These are phyloP conservation scores for Exophiala aquamarina DNA, from an alignment of 2,329 filamentous ascomycete species.

Conservation along the genomic window DNA sequence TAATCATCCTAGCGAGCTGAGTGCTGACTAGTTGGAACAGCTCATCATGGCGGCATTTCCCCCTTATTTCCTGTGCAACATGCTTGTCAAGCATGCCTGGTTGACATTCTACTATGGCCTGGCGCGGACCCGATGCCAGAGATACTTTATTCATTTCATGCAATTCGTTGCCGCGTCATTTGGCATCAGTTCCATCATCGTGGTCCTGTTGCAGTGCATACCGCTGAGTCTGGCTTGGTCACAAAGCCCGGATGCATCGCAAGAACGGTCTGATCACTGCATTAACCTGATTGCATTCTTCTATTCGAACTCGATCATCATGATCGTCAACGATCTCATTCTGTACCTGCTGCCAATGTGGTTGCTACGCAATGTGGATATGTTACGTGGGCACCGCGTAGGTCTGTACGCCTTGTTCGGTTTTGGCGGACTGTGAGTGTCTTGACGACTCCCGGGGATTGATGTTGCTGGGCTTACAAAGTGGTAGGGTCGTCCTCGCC, in stretches of 20 bases:
- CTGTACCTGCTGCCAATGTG: constrained; percentile 22
- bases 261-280: constrained; percentile 5
- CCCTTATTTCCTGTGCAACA: constrained; percentile 25
- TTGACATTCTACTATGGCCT: constrained; percentile 25
- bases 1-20: constrained; percentile 2
- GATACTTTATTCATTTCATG: constrained; percentile 22
- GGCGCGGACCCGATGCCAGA: constrained; percentile 16
- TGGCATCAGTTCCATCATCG: constrained; percentile 21
- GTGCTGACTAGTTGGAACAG: constrained; percentile 4
- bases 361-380: constrained; percentile 21
- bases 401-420: constrained; percentile 19
- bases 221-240: constrained; percentile 15
- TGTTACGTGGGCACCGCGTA: constrained; percentile 17
- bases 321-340: constrained; percentile 22
- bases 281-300: constrained; percentile 21
- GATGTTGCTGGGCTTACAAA: neutral
- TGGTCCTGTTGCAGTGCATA: constrained; percentile 17
- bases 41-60: constrained; percentile 20
- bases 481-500: constrained; percentile 18
- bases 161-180: constrained; percentile 16
- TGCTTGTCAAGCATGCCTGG: constrained; percentile 26
- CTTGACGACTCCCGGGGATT: neutral
- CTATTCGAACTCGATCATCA: constrained; percentile 20
- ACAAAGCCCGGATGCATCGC: neutral
- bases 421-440: constrained; percentile 18